Conservation (phyloP, 202 grass and related monocot species). For the Panicum hallii region DNA sequence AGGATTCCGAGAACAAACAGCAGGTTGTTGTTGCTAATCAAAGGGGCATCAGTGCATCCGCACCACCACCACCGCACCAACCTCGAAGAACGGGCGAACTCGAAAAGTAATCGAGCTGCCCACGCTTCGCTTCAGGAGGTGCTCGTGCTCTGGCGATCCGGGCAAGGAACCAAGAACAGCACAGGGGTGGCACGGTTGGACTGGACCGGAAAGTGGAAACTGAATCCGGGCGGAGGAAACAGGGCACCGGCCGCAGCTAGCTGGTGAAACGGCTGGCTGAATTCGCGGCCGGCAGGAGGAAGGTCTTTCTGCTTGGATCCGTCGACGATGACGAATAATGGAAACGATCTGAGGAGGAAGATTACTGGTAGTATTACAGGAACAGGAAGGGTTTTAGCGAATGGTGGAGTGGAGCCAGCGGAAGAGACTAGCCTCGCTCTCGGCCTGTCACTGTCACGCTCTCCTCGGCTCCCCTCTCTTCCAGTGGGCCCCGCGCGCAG, state of each 20-base stretch:
- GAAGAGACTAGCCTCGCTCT: slow-evolving; percentile 43
- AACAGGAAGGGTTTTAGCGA: not conserved
- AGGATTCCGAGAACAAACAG: slow-evolving; percentile 10
- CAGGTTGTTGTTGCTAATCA: not conserved
- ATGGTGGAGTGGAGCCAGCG: not conserved
- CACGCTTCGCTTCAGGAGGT: slow-evolving; percentile 10
- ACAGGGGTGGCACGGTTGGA: not conserved
- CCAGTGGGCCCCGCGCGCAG: not conserved
- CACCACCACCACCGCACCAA: slow-evolving; percentile 37
- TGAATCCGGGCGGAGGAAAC: slow-evolving; percentile 26
- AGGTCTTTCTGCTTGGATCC: slow-evolving; percentile 25
- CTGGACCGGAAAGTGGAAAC: not conserved
- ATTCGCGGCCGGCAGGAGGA: not conserved
- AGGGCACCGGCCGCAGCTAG: not conserved
- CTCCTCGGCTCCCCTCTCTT: too few relatives aligned
- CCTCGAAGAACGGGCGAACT: slow-evolving; percentile 27
- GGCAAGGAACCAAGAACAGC: not conserved
- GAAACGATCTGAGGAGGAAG: not conserved
- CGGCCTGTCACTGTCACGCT: slow-evolving; percentile 33
- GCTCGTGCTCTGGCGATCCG: slow-evolving; percentile 1
- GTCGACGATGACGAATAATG: not conserved
- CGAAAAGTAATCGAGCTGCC: slow-evolving; percentile 26
- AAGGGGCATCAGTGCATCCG: not conserved
- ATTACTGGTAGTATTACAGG: not conserved
- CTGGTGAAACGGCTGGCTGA: not conserved